Conservation (phyloP, 768 basidiomycete species). For the Russula compacta region DNA sequence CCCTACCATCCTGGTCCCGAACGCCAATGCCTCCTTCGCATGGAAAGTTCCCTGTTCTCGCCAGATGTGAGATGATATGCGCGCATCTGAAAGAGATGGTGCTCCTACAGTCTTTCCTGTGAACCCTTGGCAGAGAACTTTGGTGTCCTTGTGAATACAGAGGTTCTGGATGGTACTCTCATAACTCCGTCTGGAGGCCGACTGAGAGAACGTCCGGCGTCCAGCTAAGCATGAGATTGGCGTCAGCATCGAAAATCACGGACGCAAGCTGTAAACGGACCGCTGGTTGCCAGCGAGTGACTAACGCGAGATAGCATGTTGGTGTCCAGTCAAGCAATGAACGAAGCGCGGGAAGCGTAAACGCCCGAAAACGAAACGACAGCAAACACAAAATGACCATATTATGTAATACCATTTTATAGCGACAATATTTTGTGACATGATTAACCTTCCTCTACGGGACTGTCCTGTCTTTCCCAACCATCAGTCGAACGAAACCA, state of each 20-base stretch:
- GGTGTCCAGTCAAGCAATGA: conserved; percentile 12
- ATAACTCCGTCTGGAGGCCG: conserved; percentile 67
- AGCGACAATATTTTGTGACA: not conserved
- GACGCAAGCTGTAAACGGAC: conserved; percentile 30
- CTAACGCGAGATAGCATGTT: conserved; percentile 55
- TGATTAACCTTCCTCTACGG: not conserved
- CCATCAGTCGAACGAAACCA: conserved; percentile 31
- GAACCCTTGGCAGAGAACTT: conserved; percentile 82
- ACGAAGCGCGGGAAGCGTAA: not conserved
- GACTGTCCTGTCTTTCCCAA: not conserved
- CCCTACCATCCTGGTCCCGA: conserved; percentile 96
- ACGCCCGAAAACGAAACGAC: not conserved
- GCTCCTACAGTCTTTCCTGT: conserved; percentile 83
- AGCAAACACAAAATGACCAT: not conserved
- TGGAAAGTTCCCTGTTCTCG: conserved; percentile 85
- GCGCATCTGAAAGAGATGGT: not conserved
- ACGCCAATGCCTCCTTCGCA: conserved; percentile 83
- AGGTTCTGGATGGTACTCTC: conserved; percentile 88
- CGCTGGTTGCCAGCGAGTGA: conserved; percentile 42
- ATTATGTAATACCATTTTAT: conserved; percentile 10
- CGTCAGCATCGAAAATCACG: not conserved
- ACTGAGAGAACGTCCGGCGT: conserved; percentile 75
- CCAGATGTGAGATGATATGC: not conserved
- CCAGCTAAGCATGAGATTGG: conserved; percentile 34
- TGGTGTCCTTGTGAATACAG: conserved; percentile 89